A percentile compares a stretch with the other conserved stretches of the same genome.
Conservation (phyloP, 2,329 filamentous ascomycete species). For the Nemania sp. region DNA sequence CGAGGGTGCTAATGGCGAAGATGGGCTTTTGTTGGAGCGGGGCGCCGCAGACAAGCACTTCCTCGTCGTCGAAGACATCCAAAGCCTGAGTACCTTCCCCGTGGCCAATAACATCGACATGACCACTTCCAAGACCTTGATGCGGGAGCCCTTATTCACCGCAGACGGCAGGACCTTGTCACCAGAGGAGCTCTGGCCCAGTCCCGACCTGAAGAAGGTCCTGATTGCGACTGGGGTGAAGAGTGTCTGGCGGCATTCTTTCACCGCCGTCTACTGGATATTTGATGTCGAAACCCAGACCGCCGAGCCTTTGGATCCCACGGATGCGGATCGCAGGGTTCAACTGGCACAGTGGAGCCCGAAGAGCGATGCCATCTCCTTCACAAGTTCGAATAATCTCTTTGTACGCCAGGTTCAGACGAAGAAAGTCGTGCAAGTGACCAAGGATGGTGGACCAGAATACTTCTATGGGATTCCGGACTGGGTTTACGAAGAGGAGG, state of each 20-base stretch:
- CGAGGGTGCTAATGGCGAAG: constrained; percentile 72
- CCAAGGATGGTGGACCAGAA: constrained; percentile 81
- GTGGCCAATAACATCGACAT: constrained; percentile 45
- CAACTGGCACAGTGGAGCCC: constrained; percentile 93
- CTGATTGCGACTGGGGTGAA: constrained; percentile 74
- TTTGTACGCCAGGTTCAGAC: constrained; percentile 71
- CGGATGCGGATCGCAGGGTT: constrained; percentile 65
- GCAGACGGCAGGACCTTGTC: constrained; percentile 59
- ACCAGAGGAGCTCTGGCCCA: constrained; percentile 72
- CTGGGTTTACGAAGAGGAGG: constrained; percentile 93
- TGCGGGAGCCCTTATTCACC: constrained; percentile 69
- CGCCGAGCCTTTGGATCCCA: constrained; percentile 76
- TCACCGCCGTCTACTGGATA: constrained; percentile 84
- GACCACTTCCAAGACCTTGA: constrained; percentile 68
- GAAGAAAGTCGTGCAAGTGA: constrained; percentile 71
- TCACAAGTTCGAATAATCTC: constrained; percentile 88
- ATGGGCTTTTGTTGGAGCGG: constrained; percentile 82
- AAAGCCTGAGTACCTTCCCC: constrained; percentile 53
- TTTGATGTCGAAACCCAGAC: constrained; percentile 84
- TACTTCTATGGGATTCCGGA: constrained; percentile 96
- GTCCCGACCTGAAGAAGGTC: constrained; percentile 82
- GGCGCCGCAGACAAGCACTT: constrained; percentile 69
- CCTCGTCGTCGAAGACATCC: constrained; percentile 85
- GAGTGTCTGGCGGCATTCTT: constrained; percentile 89
- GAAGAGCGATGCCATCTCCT: constrained; percentile 83